Conservation (phyloP, 169 alveolate genomes). For the Cryptosporidium viatorum region DNA sequence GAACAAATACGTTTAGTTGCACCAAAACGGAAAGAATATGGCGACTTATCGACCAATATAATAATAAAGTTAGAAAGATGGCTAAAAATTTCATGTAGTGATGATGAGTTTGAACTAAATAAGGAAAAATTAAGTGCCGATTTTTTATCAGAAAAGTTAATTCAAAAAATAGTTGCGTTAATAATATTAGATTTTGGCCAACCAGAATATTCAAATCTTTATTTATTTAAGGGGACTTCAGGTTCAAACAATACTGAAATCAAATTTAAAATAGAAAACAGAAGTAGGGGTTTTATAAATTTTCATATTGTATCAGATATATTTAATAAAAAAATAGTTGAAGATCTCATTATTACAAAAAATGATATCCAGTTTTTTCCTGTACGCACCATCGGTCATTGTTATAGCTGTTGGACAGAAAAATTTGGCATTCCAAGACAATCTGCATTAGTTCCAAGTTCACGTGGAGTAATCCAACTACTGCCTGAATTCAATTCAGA, state of each 20-base stretch:
- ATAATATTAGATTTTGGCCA: not conserved
- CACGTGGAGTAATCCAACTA: conserved; percentile 79
- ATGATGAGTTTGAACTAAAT: not conserved
- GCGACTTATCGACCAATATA: conserved; percentile 38
- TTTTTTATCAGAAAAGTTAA: conserved; percentile 7
- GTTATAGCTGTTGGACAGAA: conserved; percentile 80
- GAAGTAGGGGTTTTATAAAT: conserved; percentile 47
- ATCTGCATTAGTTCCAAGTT: conserved; percentile 71
- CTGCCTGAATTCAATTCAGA: conserved; percentile 76
- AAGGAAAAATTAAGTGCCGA: not conserved
- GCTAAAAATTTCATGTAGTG: not conserved
- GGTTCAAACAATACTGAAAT: not conserved
- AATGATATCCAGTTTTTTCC: not conserved
- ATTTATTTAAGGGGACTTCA: not conserved
- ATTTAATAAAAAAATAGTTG: not conserved
- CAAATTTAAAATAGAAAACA: conserved; percentile 16
- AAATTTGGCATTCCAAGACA: conserved; percentile 83
- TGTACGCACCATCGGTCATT: conserved; percentile 77
- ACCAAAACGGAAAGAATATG: conserved; percentile 24
- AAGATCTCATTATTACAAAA: conserved; percentile 11
- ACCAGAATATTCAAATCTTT: not conserved
- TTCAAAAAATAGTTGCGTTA: not conserved
- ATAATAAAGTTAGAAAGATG: conserved; percentile 37
- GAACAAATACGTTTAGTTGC: not conserved
- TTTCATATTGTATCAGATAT: conserved; percentile 4